phyloP scores from a whole-genome alignment of 2,329 filamentous ascomycete species.

The Cercospora sp. region DNA sequence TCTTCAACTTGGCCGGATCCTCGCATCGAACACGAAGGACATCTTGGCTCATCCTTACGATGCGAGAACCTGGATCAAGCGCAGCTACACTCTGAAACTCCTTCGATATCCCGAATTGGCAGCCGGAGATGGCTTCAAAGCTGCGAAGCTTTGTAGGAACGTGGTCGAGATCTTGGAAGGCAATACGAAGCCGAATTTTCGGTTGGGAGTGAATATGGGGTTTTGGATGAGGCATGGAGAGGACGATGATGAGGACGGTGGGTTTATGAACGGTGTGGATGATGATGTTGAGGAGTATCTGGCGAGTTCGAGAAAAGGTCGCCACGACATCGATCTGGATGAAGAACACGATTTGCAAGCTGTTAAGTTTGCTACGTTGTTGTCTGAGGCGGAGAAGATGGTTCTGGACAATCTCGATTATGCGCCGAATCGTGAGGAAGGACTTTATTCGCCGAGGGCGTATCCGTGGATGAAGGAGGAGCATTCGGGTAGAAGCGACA shows the following conservation, averaged over 20 bases:
- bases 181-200: conserved; percentile 14
- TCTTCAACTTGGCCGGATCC: background rate
- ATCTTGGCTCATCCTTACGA: conserved; percentile 32
- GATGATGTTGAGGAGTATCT: background rate
- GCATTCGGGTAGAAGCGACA: conserved; percentile 16
- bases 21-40: conserved; percentile 21
- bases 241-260: conserved; percentile 13
- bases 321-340: background rate
- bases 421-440: conserved; percentile 20
- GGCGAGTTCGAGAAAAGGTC: background rate
- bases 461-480: conserved; percentile 36
- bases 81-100: conserved; percentile 21
- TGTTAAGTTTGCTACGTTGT: conserved; percentile 14
- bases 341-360: conserved; percentile 14
- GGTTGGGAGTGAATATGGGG: conserved; percentile 29
- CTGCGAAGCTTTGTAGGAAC: conserved; percentile 23
- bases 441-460: conserved; percentile 22
- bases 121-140: conserved; percentile 33
- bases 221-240: conserved; percentile 33
- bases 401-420: conserved; percentile 20
- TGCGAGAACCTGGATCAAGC: conserved; percentile 28
- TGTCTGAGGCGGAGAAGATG: conserved; percentile 20
- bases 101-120: conserved; percentile 36
- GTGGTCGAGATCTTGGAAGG: conserved; percentile 16
- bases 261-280: background rate